These are phyloP conservation scores for Tylopilus intermedius DNA, from an alignment of 768 basidiomycete genomes.

Conservation along the genomic window DNA sequence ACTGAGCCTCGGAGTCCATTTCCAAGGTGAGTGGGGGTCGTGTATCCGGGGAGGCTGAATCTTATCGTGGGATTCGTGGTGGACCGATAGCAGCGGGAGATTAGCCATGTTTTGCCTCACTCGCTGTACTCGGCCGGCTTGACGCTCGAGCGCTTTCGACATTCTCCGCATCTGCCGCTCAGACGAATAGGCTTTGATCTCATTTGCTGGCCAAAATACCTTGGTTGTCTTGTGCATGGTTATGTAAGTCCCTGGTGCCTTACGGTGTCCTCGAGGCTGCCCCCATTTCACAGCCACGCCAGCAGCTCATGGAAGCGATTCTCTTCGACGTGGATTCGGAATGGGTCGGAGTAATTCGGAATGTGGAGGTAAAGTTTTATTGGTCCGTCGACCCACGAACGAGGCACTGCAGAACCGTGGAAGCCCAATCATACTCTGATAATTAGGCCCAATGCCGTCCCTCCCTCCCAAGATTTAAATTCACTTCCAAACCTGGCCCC, in stretches of 20 bases:
- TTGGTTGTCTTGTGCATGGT: background rate
- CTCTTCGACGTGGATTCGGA: constrained; percentile 11
- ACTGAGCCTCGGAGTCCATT: too few species aligned
- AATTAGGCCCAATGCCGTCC: constrained; percentile 9
- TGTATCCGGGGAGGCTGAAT: background rate
- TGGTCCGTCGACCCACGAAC: constrained; percentile 7
- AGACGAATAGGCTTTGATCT: background rate
- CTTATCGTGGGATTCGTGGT: background rate
- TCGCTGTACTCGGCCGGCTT: background rate
- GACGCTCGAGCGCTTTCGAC: background rate
- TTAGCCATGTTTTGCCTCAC: background rate
- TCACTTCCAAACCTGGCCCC: background rate
- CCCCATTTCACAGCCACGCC: constrained; percentile 21
- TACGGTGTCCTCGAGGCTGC: constrained; percentile 16
- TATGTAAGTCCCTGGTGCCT: constrained; percentile 12
- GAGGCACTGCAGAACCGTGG: constrained; percentile 17
- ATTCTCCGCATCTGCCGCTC: background rate
- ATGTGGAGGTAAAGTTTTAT: constrained; percentile 15
- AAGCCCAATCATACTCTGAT: constrained; percentile 4
- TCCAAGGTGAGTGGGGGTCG: background rate
- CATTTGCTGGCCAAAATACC: background rate
- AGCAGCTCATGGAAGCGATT: constrained; percentile 8
- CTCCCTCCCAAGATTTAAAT: constrained; percentile 17
- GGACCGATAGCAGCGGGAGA: background rate
- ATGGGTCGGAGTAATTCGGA: constrained; percentile 12